Conservation (phyloP, 1,284 basidiomycete species). For the Fomitopsis betulina region DNA sequence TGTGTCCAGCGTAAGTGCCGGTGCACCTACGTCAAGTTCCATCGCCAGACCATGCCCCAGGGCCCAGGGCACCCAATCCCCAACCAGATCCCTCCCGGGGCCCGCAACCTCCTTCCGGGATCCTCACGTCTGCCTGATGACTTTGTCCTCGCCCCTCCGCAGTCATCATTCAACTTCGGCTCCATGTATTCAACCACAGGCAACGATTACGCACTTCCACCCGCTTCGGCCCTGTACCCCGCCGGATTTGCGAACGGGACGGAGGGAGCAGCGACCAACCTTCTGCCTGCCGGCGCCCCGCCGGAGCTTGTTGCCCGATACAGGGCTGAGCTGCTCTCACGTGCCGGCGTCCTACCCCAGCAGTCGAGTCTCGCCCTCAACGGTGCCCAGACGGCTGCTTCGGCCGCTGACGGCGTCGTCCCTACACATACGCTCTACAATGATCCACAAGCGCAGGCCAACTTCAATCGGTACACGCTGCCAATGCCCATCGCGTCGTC, state of each 20-base stretch:
- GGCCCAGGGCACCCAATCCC: slow-evolving; percentile 57
- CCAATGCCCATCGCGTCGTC: not conserved
- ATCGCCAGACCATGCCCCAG: slow-evolving; percentile 72
- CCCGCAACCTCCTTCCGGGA: slow-evolving; percentile 19
- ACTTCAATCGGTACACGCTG: not conserved
- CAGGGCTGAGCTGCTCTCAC: slow-evolving; percentile 40
- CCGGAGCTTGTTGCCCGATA: slow-evolving; percentile 45
- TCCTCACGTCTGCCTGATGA: slow-evolving; percentile 28
- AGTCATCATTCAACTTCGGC: slow-evolving; percentile 17
- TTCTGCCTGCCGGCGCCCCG: slow-evolving; percentile 12
- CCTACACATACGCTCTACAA: slow-evolving; percentile 1
- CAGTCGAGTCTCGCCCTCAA: slow-evolving; percentile 13
- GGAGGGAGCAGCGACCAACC: slow-evolving; percentile 10
- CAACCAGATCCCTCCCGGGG: slow-evolving; percentile 15
- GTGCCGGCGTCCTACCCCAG: slow-evolving; percentile 26
- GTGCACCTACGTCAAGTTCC: slow-evolving; percentile 84
- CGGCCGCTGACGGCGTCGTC: slow-evolving; percentile 2
- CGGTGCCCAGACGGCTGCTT: slow-evolving; percentile 8
- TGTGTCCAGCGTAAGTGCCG: slow-evolving; percentile 70
- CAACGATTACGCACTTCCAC: slow-evolving; percentile 15
- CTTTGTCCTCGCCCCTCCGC: slow-evolving; percentile 22
- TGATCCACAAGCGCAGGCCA: slow-evolving; percentile 4
- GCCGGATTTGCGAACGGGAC: slow-evolving; percentile 11
- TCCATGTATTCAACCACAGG: slow-evolving; percentile 15
- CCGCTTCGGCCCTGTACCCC: slow-evolving; percentile 12